Conservation (phyloP, 495 filamentous ascomycete species). For the Cudoniella acicularis region DNA sequence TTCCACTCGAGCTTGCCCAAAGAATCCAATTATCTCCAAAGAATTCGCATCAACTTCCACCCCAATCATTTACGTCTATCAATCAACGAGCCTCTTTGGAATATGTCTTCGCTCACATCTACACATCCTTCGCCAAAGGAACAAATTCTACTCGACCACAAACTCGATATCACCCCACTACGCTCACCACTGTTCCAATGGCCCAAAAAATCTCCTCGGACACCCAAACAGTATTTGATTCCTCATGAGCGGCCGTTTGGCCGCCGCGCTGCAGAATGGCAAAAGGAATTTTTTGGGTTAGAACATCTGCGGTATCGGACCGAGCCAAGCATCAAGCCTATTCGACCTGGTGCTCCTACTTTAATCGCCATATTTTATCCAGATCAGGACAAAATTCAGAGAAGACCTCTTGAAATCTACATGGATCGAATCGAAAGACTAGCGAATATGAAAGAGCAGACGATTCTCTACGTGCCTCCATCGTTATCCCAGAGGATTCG, state of each 20-base stretch:
- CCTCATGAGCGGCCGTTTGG: constrained; percentile 12
- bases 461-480: constrained; percentile 21
- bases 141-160: constrained; percentile 7
- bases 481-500: constrained; percentile 13
- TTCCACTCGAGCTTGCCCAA: no score
- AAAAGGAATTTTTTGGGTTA: constrained; percentile 11
- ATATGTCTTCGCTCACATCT: no score
- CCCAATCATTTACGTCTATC: no score
- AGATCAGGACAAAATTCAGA: constrained; percentile 15
- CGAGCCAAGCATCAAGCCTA: constrained; percentile 7
- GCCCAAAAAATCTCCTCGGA: constrained; percentile 13
- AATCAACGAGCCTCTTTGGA: no score
- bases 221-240: constrained; percentile 21
- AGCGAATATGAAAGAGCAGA: constrained; percentile 23
- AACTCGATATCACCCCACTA: constrained; percentile 18
- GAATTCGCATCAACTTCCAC: no score
- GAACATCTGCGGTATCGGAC: constrained; percentile 5
- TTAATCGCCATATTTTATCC: constrained; percentile 24
- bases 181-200: constrained; percentile 20
- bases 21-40: no score
- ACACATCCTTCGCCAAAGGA: no score
- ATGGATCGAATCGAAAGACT: constrained; percentile 22
- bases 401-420: constrained; percentile 21
- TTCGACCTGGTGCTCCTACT: constrained; percentile 16
- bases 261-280: constrained; percentile 15